phyloP scores from a whole-genome alignment of 768 basidiomycete species.

The Filobasidium floriforme region DNA sequence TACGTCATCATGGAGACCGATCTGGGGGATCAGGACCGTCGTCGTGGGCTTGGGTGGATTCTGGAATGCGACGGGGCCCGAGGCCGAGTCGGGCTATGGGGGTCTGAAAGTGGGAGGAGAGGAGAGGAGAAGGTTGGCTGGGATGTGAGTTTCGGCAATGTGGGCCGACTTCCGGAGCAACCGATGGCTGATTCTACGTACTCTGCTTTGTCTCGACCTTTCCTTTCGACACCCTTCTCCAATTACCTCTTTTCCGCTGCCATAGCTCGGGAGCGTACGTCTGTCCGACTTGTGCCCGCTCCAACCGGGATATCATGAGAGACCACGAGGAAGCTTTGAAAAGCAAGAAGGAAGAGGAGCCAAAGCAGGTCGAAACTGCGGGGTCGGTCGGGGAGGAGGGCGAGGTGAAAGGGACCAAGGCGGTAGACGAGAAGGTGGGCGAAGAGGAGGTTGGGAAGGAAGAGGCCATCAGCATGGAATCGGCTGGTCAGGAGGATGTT shows the following conservation, averaged over 20 bases:
- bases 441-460: background rate
- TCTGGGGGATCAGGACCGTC: constrained; percentile 91
- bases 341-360: background rate
- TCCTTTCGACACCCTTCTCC: no score
- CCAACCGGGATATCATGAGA: constrained; percentile 24
- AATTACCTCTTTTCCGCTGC: background rate
- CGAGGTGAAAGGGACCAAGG: background rate
- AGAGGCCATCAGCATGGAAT: background rate
- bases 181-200: background rate
- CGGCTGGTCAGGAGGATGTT: background rate
- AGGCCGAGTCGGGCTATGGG: constrained; percentile 37
- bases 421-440: background rate
- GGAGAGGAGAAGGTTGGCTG: constrained; percentile 40
- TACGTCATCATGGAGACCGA: constrained; percentile 94
- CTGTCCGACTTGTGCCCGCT: constrained; percentile 32
- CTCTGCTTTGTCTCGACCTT: background rate
- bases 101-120: constrained; percentile 39
- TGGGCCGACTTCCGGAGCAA: constrained; percentile 9
- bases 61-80: constrained; percentile 43
- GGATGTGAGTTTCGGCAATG: constrained; percentile 26
- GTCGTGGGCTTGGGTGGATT: constrained; percentile 45
- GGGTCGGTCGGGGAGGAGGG: background rate
- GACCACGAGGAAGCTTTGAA: constrained; percentile 17
- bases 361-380: background rate
- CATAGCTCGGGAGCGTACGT: constrained; percentile 35